These are phyloP conservation scores for Petunia axillaris DNA, from an alignment of 257 asterid genomes.

Conservation along the genomic window DNA sequence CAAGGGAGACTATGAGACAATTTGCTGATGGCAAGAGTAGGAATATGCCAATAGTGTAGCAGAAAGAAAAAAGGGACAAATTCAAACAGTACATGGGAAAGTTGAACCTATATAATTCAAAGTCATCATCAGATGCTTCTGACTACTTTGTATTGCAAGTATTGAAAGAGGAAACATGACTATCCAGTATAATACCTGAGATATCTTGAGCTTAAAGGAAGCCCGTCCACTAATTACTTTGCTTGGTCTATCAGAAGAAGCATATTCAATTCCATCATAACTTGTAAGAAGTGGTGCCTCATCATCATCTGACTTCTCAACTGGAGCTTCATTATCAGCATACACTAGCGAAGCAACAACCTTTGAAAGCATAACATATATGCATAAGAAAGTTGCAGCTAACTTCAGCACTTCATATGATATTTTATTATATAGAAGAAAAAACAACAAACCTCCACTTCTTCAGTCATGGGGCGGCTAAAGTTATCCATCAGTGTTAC, in stretches of 20 bases:
- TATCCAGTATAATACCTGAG: slow-evolving; percentile 55
- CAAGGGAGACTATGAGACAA: no score
- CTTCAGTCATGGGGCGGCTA: slow-evolving; percentile 60
- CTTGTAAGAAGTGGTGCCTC: slow-evolving; percentile 80
- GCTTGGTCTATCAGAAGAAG: slow-evolving; percentile 64
- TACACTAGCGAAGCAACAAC: slow-evolving; percentile 81
- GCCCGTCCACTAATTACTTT: slow-evolving; percentile 69
- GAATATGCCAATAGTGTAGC: no score
- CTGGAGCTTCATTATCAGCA: slow-evolving; percentile 62
- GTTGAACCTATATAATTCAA: neutral
- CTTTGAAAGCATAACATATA: slow-evolving; percentile 43
- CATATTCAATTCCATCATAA: slow-evolving; percentile 70
- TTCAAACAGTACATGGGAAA: no score
- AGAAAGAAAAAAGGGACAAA: no score
- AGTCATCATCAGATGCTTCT: slow-evolving; percentile 1
- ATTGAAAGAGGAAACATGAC: slow-evolving; percentile 15
- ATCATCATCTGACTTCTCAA: slow-evolving; percentile 69
- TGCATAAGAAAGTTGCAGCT: slow-evolving; percentile 24
- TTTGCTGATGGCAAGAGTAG: no score
- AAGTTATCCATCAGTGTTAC: slow-evolving; percentile 62
- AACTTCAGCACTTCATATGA: slow-evolving; percentile 15
- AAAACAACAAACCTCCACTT: slow-evolving; percentile 59
- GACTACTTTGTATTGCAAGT: neutral
- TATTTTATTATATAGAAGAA: neutral
- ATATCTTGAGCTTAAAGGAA: slow-evolving; percentile 85